phyloP scores from a whole-genome alignment of 441 rosid genomes.

The Populus hybrid region DNA sequence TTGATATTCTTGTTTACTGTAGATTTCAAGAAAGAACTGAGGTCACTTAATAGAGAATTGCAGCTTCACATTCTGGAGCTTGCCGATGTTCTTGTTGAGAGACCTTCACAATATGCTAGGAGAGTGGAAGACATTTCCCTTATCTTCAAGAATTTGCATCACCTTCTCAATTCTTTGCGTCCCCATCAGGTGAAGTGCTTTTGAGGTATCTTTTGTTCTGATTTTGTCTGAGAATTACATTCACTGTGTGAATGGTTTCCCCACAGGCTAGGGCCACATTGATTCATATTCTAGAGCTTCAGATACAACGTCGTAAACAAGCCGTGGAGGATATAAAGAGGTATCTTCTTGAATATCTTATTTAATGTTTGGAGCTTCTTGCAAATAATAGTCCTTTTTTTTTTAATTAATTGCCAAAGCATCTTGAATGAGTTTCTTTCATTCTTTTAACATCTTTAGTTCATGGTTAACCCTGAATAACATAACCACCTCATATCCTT shows the following conservation, averaged over 20 bases:
- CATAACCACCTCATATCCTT: not conserved
- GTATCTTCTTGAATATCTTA: constrained; percentile 30
- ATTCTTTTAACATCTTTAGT: not conserved
- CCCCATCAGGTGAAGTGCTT: constrained; percentile 70
- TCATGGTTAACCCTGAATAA: not conserved
- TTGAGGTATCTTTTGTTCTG: not conserved
- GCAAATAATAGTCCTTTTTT: not conserved
- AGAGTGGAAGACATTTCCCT: constrained; percentile 91
- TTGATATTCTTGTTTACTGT: constrained; percentile 6
- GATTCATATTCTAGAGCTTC: constrained; percentile 85
- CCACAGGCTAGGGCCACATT: constrained; percentile 88
- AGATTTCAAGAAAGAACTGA: constrained; percentile 87
- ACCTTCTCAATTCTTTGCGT: constrained; percentile 88
- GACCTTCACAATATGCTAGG: constrained; percentile 95
- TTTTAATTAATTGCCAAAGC: not conserved
- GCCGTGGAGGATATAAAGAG: constrained; percentile 94
- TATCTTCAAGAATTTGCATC: constrained; percentile 88
- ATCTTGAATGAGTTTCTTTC: not conserved
- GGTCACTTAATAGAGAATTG: constrained; percentile 75
- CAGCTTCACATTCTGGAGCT: constrained; percentile 91
- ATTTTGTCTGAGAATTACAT: constrained; percentile 8
- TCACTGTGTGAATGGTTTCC: not conserved
- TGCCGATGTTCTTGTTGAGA: constrained; percentile 93
- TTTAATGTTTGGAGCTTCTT: not conserved
- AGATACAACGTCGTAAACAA: constrained; percentile 80